These are phyloP conservation scores for Annulohypoxylon maeteangense DNA, from an alignment of 495 filamentous ascomycete species.

Conservation along the genomic window DNA sequence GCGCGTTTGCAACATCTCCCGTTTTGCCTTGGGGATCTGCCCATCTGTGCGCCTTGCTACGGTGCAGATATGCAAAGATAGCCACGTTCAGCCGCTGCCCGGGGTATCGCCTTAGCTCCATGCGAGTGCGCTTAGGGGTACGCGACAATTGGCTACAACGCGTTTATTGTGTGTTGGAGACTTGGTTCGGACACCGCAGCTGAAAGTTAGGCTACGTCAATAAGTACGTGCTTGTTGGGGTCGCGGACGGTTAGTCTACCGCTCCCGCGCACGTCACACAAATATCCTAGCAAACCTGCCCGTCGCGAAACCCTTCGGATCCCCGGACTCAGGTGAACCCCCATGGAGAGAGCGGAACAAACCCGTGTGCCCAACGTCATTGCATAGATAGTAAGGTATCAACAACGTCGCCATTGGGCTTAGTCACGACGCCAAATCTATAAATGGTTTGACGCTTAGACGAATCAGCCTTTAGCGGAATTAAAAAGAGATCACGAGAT, in stretches of 20 bases:
- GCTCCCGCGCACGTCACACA: neutral
- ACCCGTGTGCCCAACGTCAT: neutral
- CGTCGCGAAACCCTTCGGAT: neutral
- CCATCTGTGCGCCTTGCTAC: conserved; percentile 17
- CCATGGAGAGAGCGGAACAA: neutral
- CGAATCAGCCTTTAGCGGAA: conserved; percentile 5
- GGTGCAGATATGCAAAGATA: neutral
- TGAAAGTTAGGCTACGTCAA: conserved; percentile 29
- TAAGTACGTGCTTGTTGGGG: neutral
- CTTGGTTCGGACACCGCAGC: conserved; percentile 23
- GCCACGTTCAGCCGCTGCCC: conserved; percentile 21
- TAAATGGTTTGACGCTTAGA: neutral
- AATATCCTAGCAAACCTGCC: neutral
- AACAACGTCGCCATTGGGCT: neutral
- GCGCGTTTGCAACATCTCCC: neutral
- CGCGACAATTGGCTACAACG: conserved; percentile 10
- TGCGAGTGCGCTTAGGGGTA: conserved; percentile 23
- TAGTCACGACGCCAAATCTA: neutral
- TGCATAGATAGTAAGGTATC: conserved; percentile 3
- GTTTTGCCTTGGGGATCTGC: conserved; percentile 26
- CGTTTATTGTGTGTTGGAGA: neutral
- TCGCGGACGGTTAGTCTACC: conserved; percentile 3
- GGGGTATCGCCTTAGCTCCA: conserved; percentile 18
- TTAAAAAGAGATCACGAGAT: neutral
- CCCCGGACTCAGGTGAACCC: neutral